Evolutionary conservation across 768 basidiomycete genomes (phyloP).

Genomic region (Hericium coralloides): DNA sequence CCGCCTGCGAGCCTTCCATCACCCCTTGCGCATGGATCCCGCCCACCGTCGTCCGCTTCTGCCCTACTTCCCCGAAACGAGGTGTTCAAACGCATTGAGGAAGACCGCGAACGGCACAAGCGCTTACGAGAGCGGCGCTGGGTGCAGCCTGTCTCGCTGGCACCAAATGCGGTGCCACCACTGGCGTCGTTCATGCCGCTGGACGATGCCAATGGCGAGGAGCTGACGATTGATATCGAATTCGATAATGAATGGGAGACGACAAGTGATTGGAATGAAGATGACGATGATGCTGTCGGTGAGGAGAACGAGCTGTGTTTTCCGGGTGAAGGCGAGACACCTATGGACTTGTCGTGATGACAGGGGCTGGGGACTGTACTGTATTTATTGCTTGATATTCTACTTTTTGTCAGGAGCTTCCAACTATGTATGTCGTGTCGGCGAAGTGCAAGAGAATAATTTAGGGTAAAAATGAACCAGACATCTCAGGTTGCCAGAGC

Average conservation of each 20-base stretch:
- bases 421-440: too few relatives aligned
- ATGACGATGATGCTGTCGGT: slow-evolving; percentile 65
- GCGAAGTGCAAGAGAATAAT: background rate
- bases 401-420: background rate
- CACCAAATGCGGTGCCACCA: slow-evolving; percentile 31
- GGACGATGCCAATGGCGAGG: slow-evolving; percentile 42
- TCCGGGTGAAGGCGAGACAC: slow-evolving; percentile 35
- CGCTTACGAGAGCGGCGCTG: slow-evolving; percentile 84
- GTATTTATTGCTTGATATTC: background rate
- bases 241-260: slow-evolving; percentile 89
- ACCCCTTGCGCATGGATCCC: slow-evolving; percentile 10
- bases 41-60: slow-evolving; percentile 18
- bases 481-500: background rate
- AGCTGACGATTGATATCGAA: slow-evolving; percentile 66
- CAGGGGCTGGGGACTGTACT: background rate
- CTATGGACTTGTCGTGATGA: slow-evolving; percentile 33
- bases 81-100: slow-evolving; percentile 80
- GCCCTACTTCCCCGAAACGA: slow-evolving; percentile 39
- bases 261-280: slow-evolving; percentile 87
- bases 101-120: slow-evolving; percentile 89
- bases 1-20: slow-evolving; percentile 14
- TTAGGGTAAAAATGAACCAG: background rate
- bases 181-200: slow-evolving; percentile 56
- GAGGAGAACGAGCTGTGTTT: slow-evolving; percentile 72
- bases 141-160: slow-evolving; percentile 71